Conservation (phyloP, 2,329 filamentous ascomycete species). For the Microcyclosporella mali region DNA sequence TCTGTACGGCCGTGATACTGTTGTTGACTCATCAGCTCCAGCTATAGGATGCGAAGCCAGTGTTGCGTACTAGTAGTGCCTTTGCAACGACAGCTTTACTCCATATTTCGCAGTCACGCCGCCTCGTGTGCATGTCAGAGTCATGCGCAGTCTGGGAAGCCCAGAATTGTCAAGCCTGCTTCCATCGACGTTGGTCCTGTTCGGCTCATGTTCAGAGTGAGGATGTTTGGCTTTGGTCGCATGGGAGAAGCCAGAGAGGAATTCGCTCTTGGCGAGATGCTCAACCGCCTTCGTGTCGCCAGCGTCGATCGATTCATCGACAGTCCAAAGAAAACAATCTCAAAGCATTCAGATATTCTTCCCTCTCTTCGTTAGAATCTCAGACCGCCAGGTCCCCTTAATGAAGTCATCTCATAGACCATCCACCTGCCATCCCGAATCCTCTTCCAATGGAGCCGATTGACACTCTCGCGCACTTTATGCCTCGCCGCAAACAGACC, state of each 20-base stretch:
- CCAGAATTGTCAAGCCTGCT: constrained; percentile 14
- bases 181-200: constrained; percentile 23
- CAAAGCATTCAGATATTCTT: too few species aligned
- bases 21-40: neutral
- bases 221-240: constrained; percentile 27
- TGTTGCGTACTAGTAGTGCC: constrained; percentile 3
- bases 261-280: constrained; percentile 2
- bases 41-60: neutral
- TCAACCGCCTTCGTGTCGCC: too few species aligned
- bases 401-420: neutral
- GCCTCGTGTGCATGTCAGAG: constrained; percentile 39
- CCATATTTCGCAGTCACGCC: constrained; percentile 60
- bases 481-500: neutral
- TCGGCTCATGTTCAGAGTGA: constrained; percentile 16
- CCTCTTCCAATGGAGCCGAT: constrained; percentile 3
- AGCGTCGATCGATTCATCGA: too few species aligned
- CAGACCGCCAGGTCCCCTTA: neutral
- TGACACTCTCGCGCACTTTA: neutral
- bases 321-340: too few species aligned
- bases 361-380: too few species aligned
- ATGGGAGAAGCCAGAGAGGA: constrained; percentile 16
- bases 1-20: constrained; percentile 8
- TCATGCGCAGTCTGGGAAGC: constrained; percentile 20
- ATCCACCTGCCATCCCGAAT: neutral
- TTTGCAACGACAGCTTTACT: constrained; percentile 58